phyloP scores from a whole-genome alignment of 2,329 filamentous ascomycete species.

The Penicillium corylophilum region DNA sequence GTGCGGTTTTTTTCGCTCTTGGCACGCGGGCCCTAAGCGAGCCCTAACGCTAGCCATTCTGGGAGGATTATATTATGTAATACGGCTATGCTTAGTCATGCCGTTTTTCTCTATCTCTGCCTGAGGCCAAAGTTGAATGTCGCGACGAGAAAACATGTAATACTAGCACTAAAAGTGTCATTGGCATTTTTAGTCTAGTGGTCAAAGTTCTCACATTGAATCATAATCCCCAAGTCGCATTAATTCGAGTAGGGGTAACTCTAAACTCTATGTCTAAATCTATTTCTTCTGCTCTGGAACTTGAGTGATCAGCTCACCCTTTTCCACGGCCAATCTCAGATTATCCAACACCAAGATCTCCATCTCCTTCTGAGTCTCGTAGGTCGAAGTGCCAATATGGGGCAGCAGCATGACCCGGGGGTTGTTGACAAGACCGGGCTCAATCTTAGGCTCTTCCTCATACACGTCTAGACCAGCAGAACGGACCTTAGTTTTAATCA shows the following conservation, averaged over 20 bases:
- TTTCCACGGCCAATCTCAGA: slow-evolving; percentile 56
- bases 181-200: no score
- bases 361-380: slow-evolving; percentile 63
- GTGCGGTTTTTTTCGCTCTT: slow-evolving; percentile 45
- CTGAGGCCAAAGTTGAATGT: slow-evolving; percentile 1
- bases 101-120: not conserved
- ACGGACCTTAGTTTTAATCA: slow-evolving; percentile 37
- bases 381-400: slow-evolving; percentile 61
- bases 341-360: slow-evolving; percentile 60
- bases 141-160: no score
- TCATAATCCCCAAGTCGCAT: not conserved
- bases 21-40: slow-evolving; percentile 41
- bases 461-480: slow-evolving; percentile 50
- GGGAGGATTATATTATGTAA: slow-evolving; percentile 12
- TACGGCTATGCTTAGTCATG: slow-evolving; percentile 5
- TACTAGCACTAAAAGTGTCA: no score
- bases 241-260: not conserved
- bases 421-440: slow-evolving; percentile 49
- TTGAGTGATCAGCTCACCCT: slow-evolving; percentile 58
- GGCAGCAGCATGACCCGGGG: slow-evolving; percentile 55
- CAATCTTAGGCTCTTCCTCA: slow-evolving; percentile 47
- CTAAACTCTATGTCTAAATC: slow-evolving; percentile 7
- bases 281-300: slow-evolving; percentile 58
- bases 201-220: no score
- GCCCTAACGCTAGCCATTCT: slow-evolving; percentile 41